Base-by-base conservation (phyloP, 805 yeast species). In the Yarrowia sp. region DNA sequence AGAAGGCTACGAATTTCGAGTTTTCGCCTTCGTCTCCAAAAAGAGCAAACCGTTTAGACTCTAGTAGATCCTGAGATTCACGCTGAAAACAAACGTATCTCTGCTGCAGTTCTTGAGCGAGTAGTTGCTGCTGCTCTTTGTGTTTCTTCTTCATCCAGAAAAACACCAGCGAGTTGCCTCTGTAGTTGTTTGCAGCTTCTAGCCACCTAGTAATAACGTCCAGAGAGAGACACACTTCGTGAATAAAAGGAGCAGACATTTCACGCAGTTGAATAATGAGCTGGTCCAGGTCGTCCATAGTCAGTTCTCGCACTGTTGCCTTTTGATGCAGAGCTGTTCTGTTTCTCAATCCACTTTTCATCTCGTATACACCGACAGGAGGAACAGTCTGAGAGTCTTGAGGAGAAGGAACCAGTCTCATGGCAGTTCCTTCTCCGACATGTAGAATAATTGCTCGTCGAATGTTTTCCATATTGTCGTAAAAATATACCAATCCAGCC, bases 101-200 rank as follows among this genome's bases (percentile, higher is more conserved):
- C 22, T 58, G 24, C 1, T 30, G 24, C 3, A 58, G 51, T n/a
- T 58, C 63, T 0, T 26, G 51, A 12, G 63, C 63, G 0, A 58
- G 32, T 22, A 21, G 40, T 1, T 10, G 8, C 32, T 58, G 63
- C 9, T 17, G 17, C 41, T 41, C 22, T 7, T 14, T 16, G n/a
- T 41, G 51, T 3, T 22, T 12, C 12, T n/a, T 22, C 6, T 22
- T 28, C n/a, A 28, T 36, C 63, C 63, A 58, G 22, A 58, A 58
- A 32, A 43, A 41, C 6, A 41, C 6, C 16, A 58, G 30, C 16
- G 22, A 9, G 32, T 41, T 58, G 30, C 11, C 24, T 41, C 63
- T 19, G 24, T 41, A 58, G 22, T 22, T 32, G 32, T 58, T 58
- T 22, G 63, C 63, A 58, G 63, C 63, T 12, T 36, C 51, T 2